Evolutionary conservation across 2,329 filamentous ascomycete genomes (phyloP).

Genomic region (Aspergillus melleus): DNA sequence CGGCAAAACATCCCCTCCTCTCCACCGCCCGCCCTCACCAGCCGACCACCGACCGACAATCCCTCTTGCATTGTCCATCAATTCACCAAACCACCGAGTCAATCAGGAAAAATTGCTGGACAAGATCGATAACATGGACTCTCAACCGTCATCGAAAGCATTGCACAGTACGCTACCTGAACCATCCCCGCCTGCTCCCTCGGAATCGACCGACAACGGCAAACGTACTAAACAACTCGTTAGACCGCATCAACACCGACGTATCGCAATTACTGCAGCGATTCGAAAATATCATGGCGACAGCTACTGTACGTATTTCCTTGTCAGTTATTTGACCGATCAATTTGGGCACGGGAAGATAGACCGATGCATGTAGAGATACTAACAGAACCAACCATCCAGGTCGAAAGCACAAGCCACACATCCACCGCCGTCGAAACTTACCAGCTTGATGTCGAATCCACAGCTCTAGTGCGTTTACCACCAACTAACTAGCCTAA

Average conservation of each 20-base stretch:
- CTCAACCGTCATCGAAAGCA: slow-evolving; percentile 25
- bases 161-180: slow-evolving; percentile 16
- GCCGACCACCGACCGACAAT: not conserved
- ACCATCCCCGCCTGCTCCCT: not conserved
- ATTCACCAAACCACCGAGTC: not conserved
- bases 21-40: not conserved
- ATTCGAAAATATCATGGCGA: slow-evolving; percentile 57
- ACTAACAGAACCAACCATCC: not conserved
- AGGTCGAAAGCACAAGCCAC: slow-evolving; percentile 54
- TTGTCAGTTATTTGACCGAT: not conserved
- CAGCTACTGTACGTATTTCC: slow-evolving; percentile 46
- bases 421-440: slow-evolving; percentile 58
- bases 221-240: not conserved
- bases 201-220: not conserved
- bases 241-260: slow-evolving; percentile 48
- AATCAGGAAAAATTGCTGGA: not conserved
- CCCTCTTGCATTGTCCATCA: not conserved
- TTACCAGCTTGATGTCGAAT: slow-evolving; percentile 60
- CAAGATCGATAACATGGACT: slow-evolving; percentile 29
- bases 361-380: not conserved
- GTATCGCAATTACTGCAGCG: slow-evolving; percentile 51
- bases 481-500: too few relatives aligned
- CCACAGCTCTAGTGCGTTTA: slow-evolving; percentile 54
- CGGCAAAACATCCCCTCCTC: not conserved
- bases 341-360: not conserved